Evolutionary conservation across 257 asterid species (phyloP).

Genomic region (Rauvolfia tetraphylla): DNA sequence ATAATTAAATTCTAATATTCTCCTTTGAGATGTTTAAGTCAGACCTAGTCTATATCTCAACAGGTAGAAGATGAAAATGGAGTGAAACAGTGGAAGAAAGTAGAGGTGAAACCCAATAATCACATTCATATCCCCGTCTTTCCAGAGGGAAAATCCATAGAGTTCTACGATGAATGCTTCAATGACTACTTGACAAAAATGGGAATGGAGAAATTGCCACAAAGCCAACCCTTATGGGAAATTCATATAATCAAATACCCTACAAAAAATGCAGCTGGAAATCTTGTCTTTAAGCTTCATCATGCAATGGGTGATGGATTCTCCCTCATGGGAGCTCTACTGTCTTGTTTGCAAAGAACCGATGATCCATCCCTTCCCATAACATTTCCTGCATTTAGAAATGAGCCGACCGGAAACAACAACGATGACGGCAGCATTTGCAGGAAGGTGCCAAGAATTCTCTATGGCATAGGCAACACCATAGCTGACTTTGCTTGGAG

Average conservation of each 20-base stretch:
- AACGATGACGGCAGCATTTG: not conserved
- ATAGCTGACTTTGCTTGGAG: conserved; percentile 30
- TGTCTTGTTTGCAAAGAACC: conserved; percentile 38
- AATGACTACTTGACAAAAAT: conserved; percentile 33
- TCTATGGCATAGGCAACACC: conserved; percentile 25
- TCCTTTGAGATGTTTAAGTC: not conserved
- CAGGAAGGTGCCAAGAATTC: conserved; percentile 7
- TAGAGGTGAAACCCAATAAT: conserved; percentile 28
- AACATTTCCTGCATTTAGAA: conserved; percentile 27
- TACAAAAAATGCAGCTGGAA: conserved; percentile 34
- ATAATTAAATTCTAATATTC: not conserved
- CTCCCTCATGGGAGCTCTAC: conserved; percentile 43
- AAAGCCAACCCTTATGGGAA: conserved; percentile 41
- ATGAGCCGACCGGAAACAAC: not conserved
- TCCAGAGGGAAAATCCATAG: conserved; percentile 24
- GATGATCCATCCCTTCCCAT: conserved; percentile 40
- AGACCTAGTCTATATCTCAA: not conserved
- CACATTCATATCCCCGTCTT: conserved; percentile 28
- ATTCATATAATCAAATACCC: conserved; percentile 38
- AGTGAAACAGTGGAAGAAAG: conserved; percentile 33
- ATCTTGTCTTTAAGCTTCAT: conserved; percentile 36
- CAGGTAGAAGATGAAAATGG: conserved; percentile 32
- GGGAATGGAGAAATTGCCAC: conserved; percentile 30
- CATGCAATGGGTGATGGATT: conserved; percentile 48
- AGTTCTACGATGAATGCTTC: conserved; percentile 36